A percentile compares a stretch with the other conserved stretches of the same genome.
phyloP scores from a whole-genome alignment of 176 grass and related monocot genomes.

The Olyra latifolia region DNA sequence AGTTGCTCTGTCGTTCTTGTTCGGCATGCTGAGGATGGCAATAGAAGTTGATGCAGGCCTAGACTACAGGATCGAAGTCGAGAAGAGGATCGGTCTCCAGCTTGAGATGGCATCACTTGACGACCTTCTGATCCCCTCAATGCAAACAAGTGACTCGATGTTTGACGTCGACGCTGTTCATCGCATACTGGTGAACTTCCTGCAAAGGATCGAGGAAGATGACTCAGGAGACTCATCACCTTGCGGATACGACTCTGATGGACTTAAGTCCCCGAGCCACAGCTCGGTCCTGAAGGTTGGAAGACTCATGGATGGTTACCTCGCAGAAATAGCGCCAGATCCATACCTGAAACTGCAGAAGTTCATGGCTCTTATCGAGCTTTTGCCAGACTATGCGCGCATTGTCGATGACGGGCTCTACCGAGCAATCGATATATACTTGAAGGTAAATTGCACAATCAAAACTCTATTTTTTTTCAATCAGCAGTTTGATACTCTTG shows the following conservation, averaged over 20 bases:
- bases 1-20: conserved; percentile 74
- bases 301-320: conserved; percentile 65
- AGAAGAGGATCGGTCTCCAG: conserved; percentile 75
- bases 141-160: conserved; percentile 74
- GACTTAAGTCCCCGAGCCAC: conserved; percentile 66
- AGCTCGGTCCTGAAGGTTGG: conserved; percentile 82
- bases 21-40: conserved; percentile 93
- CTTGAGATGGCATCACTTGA: conserved; percentile 86
- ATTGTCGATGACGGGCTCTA: conserved; percentile 90
- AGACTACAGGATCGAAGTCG: conserved; percentile 69
- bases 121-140: conserved; percentile 75
- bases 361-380: conserved; percentile 85
- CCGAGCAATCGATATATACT: conserved; percentile 87
- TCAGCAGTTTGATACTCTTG: background rate
- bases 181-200: conserved; percentile 81
- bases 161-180: conserved; percentile 89
- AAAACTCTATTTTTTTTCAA: background rate
- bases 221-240: conserved; percentile 63
- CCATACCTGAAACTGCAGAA: conserved; percentile 86
- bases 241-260: conserved; percentile 74
- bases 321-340: conserved; percentile 80
- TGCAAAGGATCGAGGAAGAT: conserved; percentile 81
- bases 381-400: conserved; percentile 81
- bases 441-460: conserved; percentile 62
- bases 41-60: conserved; percentile 66